A percentile compares a stretch with the other conserved stretches of the same genome.
These are phyloP conservation scores for Tetrastigma voinierianum DNA, from an alignment of 164 flowering plant genomes.

Conservation along the genomic window DNA sequence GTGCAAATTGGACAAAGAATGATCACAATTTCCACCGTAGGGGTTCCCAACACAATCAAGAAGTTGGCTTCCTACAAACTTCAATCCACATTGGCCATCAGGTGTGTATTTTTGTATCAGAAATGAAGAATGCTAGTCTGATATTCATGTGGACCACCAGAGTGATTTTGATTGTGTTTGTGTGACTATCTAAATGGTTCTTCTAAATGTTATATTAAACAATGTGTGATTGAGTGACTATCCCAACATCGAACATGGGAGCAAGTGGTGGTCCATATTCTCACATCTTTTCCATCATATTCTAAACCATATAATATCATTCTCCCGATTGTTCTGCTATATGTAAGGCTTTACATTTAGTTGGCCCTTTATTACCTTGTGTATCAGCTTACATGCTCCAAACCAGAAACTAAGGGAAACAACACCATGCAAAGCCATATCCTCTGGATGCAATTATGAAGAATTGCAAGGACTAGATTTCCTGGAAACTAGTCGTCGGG, in stretches of 20 bases:
- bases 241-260: too few relatives aligned
- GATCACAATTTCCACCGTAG: slow-evolving; percentile 98
- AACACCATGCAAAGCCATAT: slow-evolving; percentile 87
- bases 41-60: slow-evolving; percentile 94
- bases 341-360: background rate
- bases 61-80: slow-evolving; percentile 88
- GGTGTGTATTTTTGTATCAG: slow-evolving; percentile 35
- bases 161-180: too few relatives aligned
- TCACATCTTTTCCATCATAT: too few relatives aligned
- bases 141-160: background rate
- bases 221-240: too few relatives aligned
- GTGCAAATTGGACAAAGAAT: slow-evolving; percentile 96
- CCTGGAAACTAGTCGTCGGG: slow-evolving; percentile 71
- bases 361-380: slow-evolving; percentile 12
- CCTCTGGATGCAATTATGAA: slow-evolving; percentile 90
- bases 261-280: too few relatives aligned
- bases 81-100: slow-evolving; percentile 95
- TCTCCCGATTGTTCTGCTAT: background rate
- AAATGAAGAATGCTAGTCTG: background rate
- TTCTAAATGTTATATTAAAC: too few relatives aligned
- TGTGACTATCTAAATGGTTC: too few relatives aligned
- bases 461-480: slow-evolving; percentile 89
- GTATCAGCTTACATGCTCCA: slow-evolving; percentile 84
- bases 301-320: too few relatives aligned
- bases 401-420: slow-evolving; percentile 87